A percentile compares a stretch with the other conserved stretches of the same genome.
phyloP scores from a whole-genome alignment of 192 early-diverging fungal genomes.

The Dimargaris verticillata region DNA sequence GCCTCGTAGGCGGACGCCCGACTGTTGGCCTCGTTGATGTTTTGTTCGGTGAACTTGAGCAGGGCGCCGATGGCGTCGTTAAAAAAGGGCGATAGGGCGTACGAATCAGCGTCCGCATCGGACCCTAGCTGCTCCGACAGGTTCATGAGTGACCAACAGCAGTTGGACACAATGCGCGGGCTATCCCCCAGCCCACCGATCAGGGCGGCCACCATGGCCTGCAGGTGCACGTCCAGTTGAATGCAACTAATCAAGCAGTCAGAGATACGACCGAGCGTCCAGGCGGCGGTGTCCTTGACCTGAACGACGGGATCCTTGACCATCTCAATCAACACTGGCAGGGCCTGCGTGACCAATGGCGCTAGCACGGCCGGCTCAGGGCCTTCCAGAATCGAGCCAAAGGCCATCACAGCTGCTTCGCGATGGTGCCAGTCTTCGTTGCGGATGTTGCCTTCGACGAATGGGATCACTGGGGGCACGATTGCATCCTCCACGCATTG shows the following conservation, averaged over 20 bases:
- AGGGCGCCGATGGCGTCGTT: slow-evolving; percentile 62
- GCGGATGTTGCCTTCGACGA: slow-evolving; percentile 74
- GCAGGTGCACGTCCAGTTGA: slow-evolving; percentile 51
- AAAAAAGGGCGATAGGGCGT: slow-evolving; percentile 68
- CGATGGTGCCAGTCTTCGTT: slow-evolving; percentile 82
- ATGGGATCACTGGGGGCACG: slow-evolving; percentile 70
- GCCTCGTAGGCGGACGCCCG: slow-evolving; percentile 88
- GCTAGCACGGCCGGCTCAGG: slow-evolving; percentile 44
- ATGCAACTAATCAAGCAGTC: slow-evolving; percentile 61
- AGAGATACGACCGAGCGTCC: slow-evolving; percentile 94
- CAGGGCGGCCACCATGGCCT: slow-evolving; percentile 55
- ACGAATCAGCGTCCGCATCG: slow-evolving; percentile 32
- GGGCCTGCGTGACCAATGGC: slow-evolving; percentile 64
- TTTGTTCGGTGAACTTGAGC: slow-evolving; percentile 52
- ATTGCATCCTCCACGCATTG: slow-evolving; percentile 66
- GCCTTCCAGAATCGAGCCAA: slow-evolving; percentile 95
- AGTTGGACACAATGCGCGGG: slow-evolving; percentile 82
- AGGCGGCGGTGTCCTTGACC: slow-evolving; percentile 95
- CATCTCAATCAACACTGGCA: slow-evolving; percentile 76
- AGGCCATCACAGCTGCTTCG: slow-evolving; percentile 96
- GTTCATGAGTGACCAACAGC: slow-evolving; percentile 92
- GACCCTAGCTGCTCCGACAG: slow-evolving; percentile 70
- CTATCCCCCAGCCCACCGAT: slow-evolving; percentile 70
- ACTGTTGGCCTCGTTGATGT: slow-evolving; percentile 68
- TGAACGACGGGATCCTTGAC: slow-evolving; percentile 73